Conservation (phyloP, 2,329 filamentous ascomycete genomes). For the Macrophomina tecta region DNA sequence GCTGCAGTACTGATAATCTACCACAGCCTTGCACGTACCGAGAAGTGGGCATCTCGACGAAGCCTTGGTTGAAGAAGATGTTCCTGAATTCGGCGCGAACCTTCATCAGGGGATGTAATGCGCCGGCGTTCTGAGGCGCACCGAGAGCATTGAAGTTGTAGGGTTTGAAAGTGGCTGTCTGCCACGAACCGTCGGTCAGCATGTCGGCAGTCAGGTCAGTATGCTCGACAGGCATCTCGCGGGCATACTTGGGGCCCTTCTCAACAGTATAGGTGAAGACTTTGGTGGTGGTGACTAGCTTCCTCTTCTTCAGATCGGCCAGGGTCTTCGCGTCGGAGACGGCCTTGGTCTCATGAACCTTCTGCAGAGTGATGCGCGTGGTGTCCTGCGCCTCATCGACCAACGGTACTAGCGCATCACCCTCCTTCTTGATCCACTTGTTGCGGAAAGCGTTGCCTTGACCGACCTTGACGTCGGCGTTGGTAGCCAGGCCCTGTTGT, state of each 20-base stretch:
- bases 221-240: conserved; percentile 88
- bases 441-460: conserved; percentile 90
- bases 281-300: conserved; percentile 84
- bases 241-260: conserved; percentile 87
- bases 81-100: conserved; percentile 94
- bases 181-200: conserved; percentile 86
- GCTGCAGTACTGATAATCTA: not conserved
- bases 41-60: conserved; percentile 96
- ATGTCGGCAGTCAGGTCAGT: conserved; percentile 96
- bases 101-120: conserved; percentile 75
- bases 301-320: conserved; percentile 87
- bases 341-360: conserved; percentile 72
- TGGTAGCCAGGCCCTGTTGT: conserved; percentile 58
- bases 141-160: conserved; percentile 79
- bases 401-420: conserved; percentile 61
- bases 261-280: conserved; percentile 80
- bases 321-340: conserved; percentile 76
- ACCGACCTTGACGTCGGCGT: conserved; percentile 81
- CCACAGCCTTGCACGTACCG: conserved; percentile 52
- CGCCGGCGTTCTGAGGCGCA: conserved; percentile 62
- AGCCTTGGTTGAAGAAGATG: conserved; percentile 99
- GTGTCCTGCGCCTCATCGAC: conserved; percentile 78
- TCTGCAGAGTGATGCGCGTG: conserved; percentile 76
- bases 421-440: conserved; percentile 70
- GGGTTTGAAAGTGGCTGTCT: conserved; percentile 85